phyloP scores from a whole-genome alignment of 306 rosid species.

The Lathyrus tuberosus region DNA sequence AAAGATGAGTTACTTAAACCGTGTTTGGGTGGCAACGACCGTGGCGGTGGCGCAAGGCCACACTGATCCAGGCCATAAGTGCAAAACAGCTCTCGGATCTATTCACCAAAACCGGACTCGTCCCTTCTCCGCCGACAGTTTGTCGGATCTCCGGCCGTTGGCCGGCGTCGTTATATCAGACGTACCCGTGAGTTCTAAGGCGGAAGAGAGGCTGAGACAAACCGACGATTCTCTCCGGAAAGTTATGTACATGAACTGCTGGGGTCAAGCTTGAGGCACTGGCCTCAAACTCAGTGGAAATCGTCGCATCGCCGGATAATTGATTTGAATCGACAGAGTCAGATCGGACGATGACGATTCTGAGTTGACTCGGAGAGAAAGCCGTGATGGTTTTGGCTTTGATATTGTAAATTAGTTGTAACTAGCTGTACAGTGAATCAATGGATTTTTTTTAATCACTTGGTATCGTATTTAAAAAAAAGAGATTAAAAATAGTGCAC shows the following conservation, averaged over 20 bases:
- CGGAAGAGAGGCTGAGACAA: conserved; percentile 40
- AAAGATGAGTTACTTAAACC: conserved; percentile 60
- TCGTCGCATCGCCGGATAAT: conserved; percentile 19
- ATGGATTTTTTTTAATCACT: neutral
- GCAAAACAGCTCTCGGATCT: conserved; percentile 65
- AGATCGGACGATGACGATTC: conserved; percentile 12
- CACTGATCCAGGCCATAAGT: conserved; percentile 57
- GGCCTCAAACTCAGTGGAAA: conserved; percentile 3
- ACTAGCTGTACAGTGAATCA: conserved; percentile 21
- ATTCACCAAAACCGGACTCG: conserved; percentile 52
- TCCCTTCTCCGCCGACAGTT: conserved; percentile 43
- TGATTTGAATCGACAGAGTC: conserved; percentile 27
- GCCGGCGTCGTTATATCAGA: conserved; percentile 50
- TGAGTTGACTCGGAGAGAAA: conserved; percentile 28
- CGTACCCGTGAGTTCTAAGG: conserved; percentile 45
- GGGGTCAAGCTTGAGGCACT: conserved; percentile 74
- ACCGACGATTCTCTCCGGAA: conserved; percentile 75
- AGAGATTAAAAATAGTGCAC: no score
- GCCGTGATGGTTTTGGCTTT: conserved; percentile 2
- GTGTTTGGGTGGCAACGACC: conserved; percentile 76
- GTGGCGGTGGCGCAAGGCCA: conserved; percentile 74
- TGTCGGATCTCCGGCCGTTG: conserved; percentile 38
- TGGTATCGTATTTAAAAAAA: no score
- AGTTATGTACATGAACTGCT: conserved; percentile 92
- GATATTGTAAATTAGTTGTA: conserved; percentile 37